Base-by-base conservation (phyloP, 202 grass and related monocot species). In the Eragrostis tef region DNA sequence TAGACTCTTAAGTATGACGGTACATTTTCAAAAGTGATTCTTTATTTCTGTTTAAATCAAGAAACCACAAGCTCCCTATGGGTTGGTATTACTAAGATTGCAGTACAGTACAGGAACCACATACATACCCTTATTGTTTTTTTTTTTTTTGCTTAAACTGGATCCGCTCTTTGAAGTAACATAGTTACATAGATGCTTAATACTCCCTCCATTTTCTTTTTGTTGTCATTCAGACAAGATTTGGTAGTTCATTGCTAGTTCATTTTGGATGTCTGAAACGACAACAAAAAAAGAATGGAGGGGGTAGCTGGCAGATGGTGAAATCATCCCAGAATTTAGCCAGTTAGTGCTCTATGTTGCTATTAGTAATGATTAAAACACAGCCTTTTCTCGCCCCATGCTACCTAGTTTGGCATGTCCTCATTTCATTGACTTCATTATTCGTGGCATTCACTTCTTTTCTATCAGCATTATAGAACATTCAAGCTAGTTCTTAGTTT, bases 381-480 rank as follows among this genome's bases (percentile, higher is more conserved):
- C 5, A 11, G 12, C 31, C n/a, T 25, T 25, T 67, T 53, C 29
- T 58, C 34, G 42, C 22, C 48, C 49, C n/a, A 24, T 74, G 31
- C 17, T 54, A 41, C 11, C 71, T 42, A 71, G 65, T 46, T 87
- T 12, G 16, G 16, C 24, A 82, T 82, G 16, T 53, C 19, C 71
- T 76, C 19, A 56, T 48, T 4, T 31, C 11, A 24, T 45, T 29
- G 24, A 26, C 26, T 61, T 50, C 12, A 25, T 43, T 43, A 43
- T 58, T 25, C 13, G 1, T 27, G 6, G 6, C 7, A 21, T 24
- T 46, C 73, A 26, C 15, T 78, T 60, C 22, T 84, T 60, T 61
- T 77, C 0, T 60, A 41, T 57, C 70, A 68, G 26, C 3, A 27
- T 5, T 50, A 74, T 29, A 56, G 4, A 65, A 66, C 4, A 29